Conservation (phyloP, 306 rosid genomes). For the Inga leiocalycina region DNA sequence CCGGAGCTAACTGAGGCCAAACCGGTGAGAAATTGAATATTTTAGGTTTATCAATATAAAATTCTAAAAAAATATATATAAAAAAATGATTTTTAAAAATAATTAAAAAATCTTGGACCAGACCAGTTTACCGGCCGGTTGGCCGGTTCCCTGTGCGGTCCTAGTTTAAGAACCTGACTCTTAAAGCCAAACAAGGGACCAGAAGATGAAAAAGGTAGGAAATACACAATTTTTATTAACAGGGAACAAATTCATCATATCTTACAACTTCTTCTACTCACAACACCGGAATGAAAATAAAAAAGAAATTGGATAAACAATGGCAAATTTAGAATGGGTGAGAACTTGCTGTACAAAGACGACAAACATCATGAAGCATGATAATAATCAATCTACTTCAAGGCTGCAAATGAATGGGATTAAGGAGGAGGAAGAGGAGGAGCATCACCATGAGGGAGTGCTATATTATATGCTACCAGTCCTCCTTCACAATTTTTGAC, state of each 20-base stretch:
- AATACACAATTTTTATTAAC: slow-evolving; percentile 42
- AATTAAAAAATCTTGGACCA: too few relatives aligned
- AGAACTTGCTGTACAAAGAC: slow-evolving; percentile 56
- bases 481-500: slow-evolving; percentile 87
- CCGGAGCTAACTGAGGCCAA: too few relatives aligned
- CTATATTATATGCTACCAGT: slow-evolving; percentile 69
- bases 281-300: slow-evolving; percentile 35
- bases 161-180: too few relatives aligned
- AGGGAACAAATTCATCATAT: slow-evolving; percentile 36
- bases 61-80: too few relatives aligned
- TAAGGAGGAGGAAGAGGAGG: background rate
- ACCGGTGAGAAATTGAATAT: too few relatives aligned
- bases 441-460: slow-evolving; percentile 23
- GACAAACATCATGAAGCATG: slow-evolving; percentile 46
- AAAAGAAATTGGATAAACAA: slow-evolving; percentile 49
- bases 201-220: slow-evolving; percentile 24
- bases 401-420: slow-evolving; percentile 44
- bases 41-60: too few relatives aligned
- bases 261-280: slow-evolving; percentile 51
- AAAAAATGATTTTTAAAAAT: too few relatives aligned
- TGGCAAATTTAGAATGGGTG: slow-evolving; percentile 47
- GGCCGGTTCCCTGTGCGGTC: too few relatives aligned
- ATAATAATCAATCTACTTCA: slow-evolving; percentile 38
- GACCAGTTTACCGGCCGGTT: too few relatives aligned
- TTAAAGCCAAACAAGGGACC: slow-evolving; percentile 16